These are phyloP conservation scores for Thozetella sp. DNA, from an alignment of 495 filamentous ascomycete genomes.

Conservation along the genomic window DNA sequence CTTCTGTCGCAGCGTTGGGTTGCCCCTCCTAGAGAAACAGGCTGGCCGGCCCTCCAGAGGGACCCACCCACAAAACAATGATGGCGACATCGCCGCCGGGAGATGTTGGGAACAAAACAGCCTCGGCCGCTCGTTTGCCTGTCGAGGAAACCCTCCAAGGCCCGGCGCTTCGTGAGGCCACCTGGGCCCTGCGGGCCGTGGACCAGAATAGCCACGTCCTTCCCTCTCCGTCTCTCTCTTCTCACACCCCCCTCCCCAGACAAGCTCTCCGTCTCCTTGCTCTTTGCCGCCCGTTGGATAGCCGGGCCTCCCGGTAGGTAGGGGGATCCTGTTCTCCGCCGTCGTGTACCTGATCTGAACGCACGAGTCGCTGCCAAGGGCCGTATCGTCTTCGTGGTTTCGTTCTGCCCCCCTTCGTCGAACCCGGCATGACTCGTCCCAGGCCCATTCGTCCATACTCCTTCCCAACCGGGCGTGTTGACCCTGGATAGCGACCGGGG, in stretches of 20 bases:
- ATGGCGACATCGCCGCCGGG: background rate
- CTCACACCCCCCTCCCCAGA: background rate
- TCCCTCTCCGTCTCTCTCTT: background rate
- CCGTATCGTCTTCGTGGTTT: constrained; percentile 10
- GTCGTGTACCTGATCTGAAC: background rate
- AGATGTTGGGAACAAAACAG: background rate
- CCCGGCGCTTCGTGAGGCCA: background rate
- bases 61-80: background rate
- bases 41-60: background rate
- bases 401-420: constrained; percentile 11
- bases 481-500: constrained; percentile 18
- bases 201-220: background rate
- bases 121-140: background rate
- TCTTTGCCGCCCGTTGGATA: no score
- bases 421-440: constrained; percentile 26
- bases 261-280: no score
- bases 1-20: background rate
- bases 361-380: constrained; percentile 1
- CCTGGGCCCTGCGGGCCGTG: background rate
- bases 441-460: constrained; percentile 22
- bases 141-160: background rate
- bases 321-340: no score
- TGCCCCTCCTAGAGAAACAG: background rate
- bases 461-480: constrained; percentile 21
- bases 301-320: no score